phyloP scores from a whole-genome alignment of 73 alveolate species.

The Symbiodinium natans region DNA sequence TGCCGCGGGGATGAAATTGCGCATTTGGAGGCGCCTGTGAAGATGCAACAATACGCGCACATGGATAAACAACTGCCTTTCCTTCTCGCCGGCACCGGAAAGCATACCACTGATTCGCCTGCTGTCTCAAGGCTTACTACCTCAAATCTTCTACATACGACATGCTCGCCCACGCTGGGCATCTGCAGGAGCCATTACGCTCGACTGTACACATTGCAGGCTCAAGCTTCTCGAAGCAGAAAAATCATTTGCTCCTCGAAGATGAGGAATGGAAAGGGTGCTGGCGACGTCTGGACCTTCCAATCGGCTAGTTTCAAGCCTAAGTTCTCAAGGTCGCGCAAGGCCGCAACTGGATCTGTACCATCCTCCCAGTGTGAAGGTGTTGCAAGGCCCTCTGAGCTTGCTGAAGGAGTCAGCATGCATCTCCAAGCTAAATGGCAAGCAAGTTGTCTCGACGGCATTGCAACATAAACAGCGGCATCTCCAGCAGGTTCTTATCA shows the following conservation, averaged over 20 bases:
- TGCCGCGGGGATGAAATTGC: not conserved
- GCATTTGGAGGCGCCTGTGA: not conserved
- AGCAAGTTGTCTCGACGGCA: not conserved
- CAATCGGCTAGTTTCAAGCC: not conserved
- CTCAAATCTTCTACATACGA: not conserved
- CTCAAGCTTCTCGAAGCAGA: conserved; percentile 12
- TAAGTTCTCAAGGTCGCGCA: conserved; percentile 7
- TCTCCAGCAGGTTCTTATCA: not conserved
- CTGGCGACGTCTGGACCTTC: not conserved
- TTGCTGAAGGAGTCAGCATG: not conserved
- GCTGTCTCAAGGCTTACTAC: not conserved
- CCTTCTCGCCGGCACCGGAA: not conserved
- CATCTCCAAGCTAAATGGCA: not conserved
- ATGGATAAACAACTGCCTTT: not conserved
- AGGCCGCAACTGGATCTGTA: not conserved
- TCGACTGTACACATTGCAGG: not conserved
- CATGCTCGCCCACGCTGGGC: not conserved
- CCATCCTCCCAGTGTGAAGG: not conserved
- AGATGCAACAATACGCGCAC: not conserved
- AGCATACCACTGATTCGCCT: not conserved
- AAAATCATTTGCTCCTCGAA: not conserved
- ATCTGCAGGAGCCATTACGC: not conserved
- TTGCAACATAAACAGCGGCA: not conserved
- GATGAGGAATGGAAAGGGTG: not conserved
- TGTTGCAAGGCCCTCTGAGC: not conserved